Evolutionary conservation across 2,329 filamentous ascomycete genomes (phyloP).

Genomic region (Nannizzia gypsea): DNA sequence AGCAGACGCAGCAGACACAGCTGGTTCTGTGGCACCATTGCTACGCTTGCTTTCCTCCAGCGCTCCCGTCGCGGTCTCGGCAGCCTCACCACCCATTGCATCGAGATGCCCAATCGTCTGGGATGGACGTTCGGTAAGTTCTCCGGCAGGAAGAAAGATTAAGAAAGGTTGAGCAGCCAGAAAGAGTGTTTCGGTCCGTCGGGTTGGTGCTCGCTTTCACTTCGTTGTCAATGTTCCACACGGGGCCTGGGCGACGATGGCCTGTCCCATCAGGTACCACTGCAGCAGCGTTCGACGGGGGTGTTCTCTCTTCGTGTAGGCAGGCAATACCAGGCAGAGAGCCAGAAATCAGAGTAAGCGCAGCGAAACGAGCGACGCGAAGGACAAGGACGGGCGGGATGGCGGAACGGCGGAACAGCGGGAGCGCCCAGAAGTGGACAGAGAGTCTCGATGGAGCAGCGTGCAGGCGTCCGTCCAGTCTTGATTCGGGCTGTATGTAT

Average conservation of each 20-base stretch:
- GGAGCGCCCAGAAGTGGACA: neutral
- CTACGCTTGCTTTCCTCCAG: constrained; percentile 10
- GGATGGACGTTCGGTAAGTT: constrained; percentile 5
- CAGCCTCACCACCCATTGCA: constrained; percentile 13
- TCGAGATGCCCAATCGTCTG: constrained; percentile 2
- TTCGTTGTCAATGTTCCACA: constrained; percentile 11
- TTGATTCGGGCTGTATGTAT: neutral
- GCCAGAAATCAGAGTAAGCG: too few relatives aligned
- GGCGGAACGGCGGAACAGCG: neutral
- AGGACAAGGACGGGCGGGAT: neutral
- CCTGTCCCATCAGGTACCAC: constrained; percentile 14
- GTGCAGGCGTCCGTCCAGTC: neutral
- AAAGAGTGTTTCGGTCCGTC: constrained; percentile 4
- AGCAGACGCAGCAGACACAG: constrained; percentile 8
- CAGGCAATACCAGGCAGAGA: neutral
- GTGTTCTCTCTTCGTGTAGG: neutral
- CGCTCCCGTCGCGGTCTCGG: constrained; percentile 15
- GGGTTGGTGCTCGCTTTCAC: neutral
- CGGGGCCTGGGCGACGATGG: constrained; percentile 6
- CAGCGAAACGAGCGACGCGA: too few relatives aligned
- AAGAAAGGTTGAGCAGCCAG: neutral
- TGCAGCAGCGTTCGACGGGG: constrained; percentile 6
- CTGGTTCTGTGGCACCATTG: constrained; percentile 1
- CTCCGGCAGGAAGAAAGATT: neutral
- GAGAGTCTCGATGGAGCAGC: neutral